Percentiles rank a stretch among this genome's conserved stretches.
These are phyloP conservation scores for Oleoguttula mirabilis DNA, from an alignment of 495 filamentous ascomycete species.

Conservation along the genomic window DNA sequence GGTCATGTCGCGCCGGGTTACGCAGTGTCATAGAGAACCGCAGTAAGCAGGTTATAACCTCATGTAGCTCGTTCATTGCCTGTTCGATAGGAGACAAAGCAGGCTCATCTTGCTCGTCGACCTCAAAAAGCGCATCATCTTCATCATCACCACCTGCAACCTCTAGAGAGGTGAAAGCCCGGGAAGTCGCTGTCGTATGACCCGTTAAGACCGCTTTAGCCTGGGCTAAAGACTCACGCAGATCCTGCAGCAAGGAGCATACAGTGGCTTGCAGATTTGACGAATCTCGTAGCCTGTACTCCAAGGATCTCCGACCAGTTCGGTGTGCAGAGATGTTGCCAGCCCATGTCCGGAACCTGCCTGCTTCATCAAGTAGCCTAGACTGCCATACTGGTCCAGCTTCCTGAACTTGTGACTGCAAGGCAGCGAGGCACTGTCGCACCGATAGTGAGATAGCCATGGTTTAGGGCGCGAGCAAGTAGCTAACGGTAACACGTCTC, in stretches of 20 bases:
- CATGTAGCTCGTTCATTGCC: not conserved
- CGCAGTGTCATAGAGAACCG: not conserved
- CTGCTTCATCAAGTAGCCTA: not conserved
- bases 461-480: not conserved
- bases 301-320: not conserved
- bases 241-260: not conserved
- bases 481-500: too few relatives aligned
- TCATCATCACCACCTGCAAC: too few relatives aligned
- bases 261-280: not conserved
- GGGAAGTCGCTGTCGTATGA: too few relatives aligned
- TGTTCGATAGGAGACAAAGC: not conserved
- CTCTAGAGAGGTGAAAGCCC: too few relatives aligned
- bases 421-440: not conserved
- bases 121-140: not conserved
- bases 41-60: not conserved
- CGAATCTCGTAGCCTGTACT: not conserved
- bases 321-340: slow-evolving; percentile 1
- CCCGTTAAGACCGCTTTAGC: too few relatives aligned
- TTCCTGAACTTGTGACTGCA: too few relatives aligned
- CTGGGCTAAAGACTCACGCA: not conserved
- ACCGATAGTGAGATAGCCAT: not conserved
- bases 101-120: not conserved
- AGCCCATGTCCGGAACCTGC: not conserved
- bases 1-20: not conserved
- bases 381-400: not conserved